Evolutionary conservation across 768 basidiomycete species (phyloP).

Genomic region (Pisolithus tinctorius): DNA sequence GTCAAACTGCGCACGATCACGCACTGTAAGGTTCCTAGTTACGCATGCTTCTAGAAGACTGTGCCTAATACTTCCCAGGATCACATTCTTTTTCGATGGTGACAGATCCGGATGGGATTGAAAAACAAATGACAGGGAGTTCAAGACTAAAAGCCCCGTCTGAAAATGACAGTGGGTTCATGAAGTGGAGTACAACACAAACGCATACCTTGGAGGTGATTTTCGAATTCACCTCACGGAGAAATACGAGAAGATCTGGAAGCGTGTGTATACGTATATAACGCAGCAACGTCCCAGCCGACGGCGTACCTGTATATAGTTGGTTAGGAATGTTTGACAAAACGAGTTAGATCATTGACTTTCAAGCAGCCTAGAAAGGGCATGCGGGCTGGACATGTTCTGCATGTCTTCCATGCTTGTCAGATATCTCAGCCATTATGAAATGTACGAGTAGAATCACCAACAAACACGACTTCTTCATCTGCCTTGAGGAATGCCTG

Average conservation of each 20-base stretch:
- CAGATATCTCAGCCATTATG: constrained; percentile 4
- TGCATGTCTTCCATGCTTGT: constrained; percentile 36
- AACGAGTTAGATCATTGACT: constrained; percentile 14
- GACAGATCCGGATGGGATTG: constrained; percentile 40
- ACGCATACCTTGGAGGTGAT: constrained; percentile 43
- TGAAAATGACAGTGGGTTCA: constrained; percentile 21
- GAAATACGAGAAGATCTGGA: constrained; percentile 50
- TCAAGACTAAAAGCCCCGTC: constrained; percentile 58
- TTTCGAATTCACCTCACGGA: constrained; percentile 45
- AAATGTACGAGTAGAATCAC: constrained; percentile 27
- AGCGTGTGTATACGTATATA: constrained; percentile 36
- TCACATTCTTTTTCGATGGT: constrained; percentile 30
- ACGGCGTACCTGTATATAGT: constrained; percentile 36
- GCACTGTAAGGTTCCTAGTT: constrained; percentile 44
- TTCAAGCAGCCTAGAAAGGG: constrained; percentile 25
- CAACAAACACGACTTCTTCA: constrained; percentile 57
- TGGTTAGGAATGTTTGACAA: constrained; percentile 2
- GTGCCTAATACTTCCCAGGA: constrained; percentile 50
- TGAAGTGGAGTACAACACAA: constrained; percentile 7
- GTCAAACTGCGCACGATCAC: constrained; percentile 6
- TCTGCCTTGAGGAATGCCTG: constrained; percentile 39
- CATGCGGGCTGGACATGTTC: constrained; percentile 36
- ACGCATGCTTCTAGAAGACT: constrained; percentile 43
- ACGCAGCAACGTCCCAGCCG: constrained; percentile 21
- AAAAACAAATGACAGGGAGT: constrained; percentile 63